These are phyloP conservation scores for Cenchrus americanus DNA, from an alignment of 176 grass and related monocot genomes.

Conservation along the genomic window DNA sequence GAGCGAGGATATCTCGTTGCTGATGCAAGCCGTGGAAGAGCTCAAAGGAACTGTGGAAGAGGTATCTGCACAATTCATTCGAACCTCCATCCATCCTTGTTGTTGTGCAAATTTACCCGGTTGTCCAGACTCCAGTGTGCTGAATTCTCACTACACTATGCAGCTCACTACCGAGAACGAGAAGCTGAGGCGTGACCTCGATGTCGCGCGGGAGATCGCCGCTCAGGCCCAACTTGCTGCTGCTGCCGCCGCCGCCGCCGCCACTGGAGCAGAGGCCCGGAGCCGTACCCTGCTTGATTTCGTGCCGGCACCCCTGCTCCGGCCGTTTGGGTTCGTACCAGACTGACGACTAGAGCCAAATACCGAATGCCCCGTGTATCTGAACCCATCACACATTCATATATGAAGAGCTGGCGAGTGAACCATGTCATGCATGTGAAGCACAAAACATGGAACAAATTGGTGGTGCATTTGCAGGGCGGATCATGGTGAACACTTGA, in stretches of 20 bases:
- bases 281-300: slow-evolving; percentile 42
- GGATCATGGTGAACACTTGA: not conserved
- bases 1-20: slow-evolving; percentile 47
- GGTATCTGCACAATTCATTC: slow-evolving; percentile 34
- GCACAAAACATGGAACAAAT: not conserved
- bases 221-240: slow-evolving; percentile 30
- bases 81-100: not conserved
- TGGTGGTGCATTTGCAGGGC: not conserved
- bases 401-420: not conserved
- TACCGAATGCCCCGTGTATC: not conserved
- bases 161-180: slow-evolving; percentile 61
- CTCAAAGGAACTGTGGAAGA: slow-evolving; percentile 56
- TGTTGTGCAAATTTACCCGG: not conserved
- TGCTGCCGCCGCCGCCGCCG: not conserved
- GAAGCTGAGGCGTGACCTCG: slow-evolving; percentile 45
- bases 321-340: slow-evolving; percentile 49
- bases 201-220: slow-evolving; percentile 40
- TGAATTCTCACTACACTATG: slow-evolving; percentile 23
- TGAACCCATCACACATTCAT: not conserved
- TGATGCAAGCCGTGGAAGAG: slow-evolving; percentile 62
- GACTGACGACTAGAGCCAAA: slow-evolving; percentile 16
- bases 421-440: not conserved
- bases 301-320: slow-evolving; percentile 31
- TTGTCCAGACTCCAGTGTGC: not conserved
- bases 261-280: not conserved